Conservation (phyloP, 2,329 filamentous ascomycete species). For the Aspergillaceae sp. region DNA sequence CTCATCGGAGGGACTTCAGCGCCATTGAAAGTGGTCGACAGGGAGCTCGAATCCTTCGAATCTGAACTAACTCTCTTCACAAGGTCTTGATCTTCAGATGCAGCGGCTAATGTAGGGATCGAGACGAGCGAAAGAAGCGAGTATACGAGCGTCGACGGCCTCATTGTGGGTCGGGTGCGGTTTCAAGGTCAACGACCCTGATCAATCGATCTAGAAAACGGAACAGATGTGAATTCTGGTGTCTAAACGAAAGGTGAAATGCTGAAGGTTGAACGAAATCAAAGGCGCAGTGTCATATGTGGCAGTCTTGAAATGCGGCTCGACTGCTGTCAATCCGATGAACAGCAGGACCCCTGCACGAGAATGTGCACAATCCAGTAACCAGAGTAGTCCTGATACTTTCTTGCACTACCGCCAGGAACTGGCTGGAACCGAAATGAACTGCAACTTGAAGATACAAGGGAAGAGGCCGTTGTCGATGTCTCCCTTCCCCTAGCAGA, state of each 20-base stretch:
- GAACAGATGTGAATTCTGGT: constrained; percentile 2
- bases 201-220: constrained; percentile 3
- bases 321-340: background rate
- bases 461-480: no score
- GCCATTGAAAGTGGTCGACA: constrained; percentile 43
- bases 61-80: constrained; percentile 19
- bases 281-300: background rate
- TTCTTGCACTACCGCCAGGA: background rate
- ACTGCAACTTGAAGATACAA: background rate
- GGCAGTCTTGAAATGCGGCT: background rate
- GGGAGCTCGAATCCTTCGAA: constrained; percentile 9
- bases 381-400: background rate
- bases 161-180: constrained; percentile 22
- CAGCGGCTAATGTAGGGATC: constrained; percentile 23
- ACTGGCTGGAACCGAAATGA: background rate
- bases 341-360: background rate
- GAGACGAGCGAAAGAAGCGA: constrained; percentile 31
- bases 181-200: constrained; percentile 12
- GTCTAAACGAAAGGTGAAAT: constrained; percentile 13
- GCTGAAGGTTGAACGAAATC: background rate
- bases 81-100: constrained; percentile 18
- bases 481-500: background rate
- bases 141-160: constrained; percentile 28
- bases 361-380: background rate
- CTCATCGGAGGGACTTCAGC: constrained; percentile 44